These are phyloP conservation scores for Eucalyptus erythrocorys DNA, from an alignment of 345 rosid genomes.

Conservation along the genomic window DNA sequence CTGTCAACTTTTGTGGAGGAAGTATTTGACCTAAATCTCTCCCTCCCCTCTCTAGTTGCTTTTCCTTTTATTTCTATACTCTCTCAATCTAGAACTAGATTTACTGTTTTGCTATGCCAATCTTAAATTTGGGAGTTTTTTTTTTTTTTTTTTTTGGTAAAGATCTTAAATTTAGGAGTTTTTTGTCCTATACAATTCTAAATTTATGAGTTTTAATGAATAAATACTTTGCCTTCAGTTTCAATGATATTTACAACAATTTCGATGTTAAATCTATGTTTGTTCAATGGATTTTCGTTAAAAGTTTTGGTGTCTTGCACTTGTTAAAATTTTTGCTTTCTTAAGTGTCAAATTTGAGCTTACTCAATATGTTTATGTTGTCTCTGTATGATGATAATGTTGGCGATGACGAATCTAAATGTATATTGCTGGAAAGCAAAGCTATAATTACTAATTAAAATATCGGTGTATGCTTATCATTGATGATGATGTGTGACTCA, in stretches of 20 bases:
- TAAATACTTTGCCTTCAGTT: neutral
- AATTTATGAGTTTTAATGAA: no score
- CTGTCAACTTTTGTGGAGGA: accelerated
- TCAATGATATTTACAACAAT: no score
- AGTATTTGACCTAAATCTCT: no score
- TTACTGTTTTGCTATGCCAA: accelerated
- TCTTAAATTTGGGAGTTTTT: neutral
- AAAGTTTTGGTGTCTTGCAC: neutral
- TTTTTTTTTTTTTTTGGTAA: no score
- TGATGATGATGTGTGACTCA: no score
- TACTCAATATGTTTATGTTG: no score
- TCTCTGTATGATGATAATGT: accelerated
- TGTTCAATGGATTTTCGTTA: no score
- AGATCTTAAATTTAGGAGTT: neutral
- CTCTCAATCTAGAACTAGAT: neutral
- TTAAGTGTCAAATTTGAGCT: accelerated
- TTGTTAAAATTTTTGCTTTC: accelerated
- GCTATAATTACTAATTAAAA: accelerated
- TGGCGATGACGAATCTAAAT: accelerated
- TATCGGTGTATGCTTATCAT: accelerated
- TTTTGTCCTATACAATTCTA: accelerated
- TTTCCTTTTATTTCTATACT: neutral
- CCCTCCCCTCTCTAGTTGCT: neutral
- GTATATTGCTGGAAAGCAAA: accelerated
- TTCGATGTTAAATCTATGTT: accelerated